Evolutionary conservation across 2,329 filamentous ascomycete genomes (phyloP).

Genomic region (Didymellaceae sp.): DNA sequence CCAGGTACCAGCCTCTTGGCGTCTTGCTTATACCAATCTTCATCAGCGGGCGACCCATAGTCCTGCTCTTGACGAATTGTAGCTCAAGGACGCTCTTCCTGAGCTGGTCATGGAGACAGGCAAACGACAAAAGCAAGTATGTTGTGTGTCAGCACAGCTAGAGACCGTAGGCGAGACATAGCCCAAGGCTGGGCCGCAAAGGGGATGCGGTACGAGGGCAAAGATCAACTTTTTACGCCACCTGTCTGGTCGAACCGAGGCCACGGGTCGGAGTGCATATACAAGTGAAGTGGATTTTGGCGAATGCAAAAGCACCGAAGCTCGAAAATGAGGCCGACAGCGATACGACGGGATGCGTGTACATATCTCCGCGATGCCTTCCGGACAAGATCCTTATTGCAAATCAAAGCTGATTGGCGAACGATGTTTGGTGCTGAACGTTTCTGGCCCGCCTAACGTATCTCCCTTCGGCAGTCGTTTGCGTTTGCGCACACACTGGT

Average conservation of each 20-base stretch:
- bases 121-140: slow-evolving; percentile 4
- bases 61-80: slow-evolving; percentile 1
- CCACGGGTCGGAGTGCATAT: slow-evolving; percentile 1
- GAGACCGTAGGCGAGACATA: too few relatives aligned
- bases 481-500: not conserved
- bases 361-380: not conserved
- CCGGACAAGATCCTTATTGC: not conserved
- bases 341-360: slow-evolving; percentile 1
- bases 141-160: not conserved
- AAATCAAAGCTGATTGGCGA: slow-evolving; percentile 9
- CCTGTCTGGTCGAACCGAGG: slow-evolving; percentile 3
- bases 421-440: slow-evolving; percentile 1
- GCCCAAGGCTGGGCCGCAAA: not conserved
- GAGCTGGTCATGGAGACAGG: not conserved
- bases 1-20: too few relatives aligned
- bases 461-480: slow-evolving; percentile 1
- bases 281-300: not conserved
- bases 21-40: too few relatives aligned
- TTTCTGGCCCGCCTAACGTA: slow-evolving; percentile 5
- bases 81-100: not conserved
- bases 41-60: slow-evolving; percentile 1
- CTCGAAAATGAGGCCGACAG: slow-evolving; percentile 6
- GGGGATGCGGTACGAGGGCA: not conserved
- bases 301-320: slow-evolving; percentile 10
- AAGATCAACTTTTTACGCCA: not conserved